Base-by-base conservation (phyloP, 495 filamentous ascomycete species). In the Neurospora tetrasperma region DNA sequence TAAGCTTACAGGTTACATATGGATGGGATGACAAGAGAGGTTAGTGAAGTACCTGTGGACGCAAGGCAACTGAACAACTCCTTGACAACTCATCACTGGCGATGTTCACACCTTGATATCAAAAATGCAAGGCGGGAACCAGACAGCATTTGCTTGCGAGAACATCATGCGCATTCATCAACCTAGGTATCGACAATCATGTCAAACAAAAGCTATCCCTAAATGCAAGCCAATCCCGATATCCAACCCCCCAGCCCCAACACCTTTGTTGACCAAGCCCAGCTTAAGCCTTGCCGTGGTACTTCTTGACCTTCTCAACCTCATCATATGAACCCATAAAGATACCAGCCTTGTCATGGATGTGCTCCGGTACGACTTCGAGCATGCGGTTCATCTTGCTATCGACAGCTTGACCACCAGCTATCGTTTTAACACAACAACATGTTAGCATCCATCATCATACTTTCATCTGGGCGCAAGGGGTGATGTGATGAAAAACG, bases 251-350 rank as follows among this genome's bases (percentile, higher is more conserved):
- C 62, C 14, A 27, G 31, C 16, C 42, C 42, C 42, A 44, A 18
- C 27, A 39, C 66, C 38, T 69, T 69, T 39, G 27, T 39, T 39
- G 3, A 41, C 18, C 23, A 41, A 69, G 35, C 16, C 42, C 42
- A 39, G 69, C 5, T 39, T 20, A 70, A 2, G 69, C 69, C 42
- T 70, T 68, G 35, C 54, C 71, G 74, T 84, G 82, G 73, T 89
- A 86, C 54, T 90, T 86, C 80, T 97, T 97, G 74, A 98, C 92
- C 87, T 97, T 98, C 84, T 97, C 92, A 35, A 99, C 90, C 87
- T 99, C 96, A 72, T 96, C 92, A 74, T 92, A 92, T 71, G 93
- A 97, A 73, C 96, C 96, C 84, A 99, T 87, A 86, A 95, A 99
- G 77, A 99, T 97, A 76, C 96, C 96, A 31, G 93, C 93, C 77